phyloP scores from a whole-genome alignment of 805 yeast species.

The Citeromyces matritensis region DNA sequence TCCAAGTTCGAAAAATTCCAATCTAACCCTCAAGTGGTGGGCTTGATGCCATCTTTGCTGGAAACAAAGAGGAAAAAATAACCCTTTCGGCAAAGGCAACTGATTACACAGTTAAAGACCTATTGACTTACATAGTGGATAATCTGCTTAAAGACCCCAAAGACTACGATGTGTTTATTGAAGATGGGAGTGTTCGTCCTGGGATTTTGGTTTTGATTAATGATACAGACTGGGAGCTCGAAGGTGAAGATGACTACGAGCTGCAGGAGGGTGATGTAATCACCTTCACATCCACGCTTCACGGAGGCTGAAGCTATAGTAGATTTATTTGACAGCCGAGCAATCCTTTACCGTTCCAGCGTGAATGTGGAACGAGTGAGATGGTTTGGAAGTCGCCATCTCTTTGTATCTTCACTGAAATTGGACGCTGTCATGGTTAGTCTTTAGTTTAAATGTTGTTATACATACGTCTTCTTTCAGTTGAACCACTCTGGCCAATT shows the following conservation, averaged over 20 bases:
- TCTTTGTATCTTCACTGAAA: conserved; percentile 11
- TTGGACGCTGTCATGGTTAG: conserved; percentile 4
- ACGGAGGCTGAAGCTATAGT: conserved; percentile 54
- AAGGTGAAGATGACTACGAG: conserved; percentile 75
- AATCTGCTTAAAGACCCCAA: conserved; percentile 43
- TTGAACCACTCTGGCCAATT: conserved; percentile 27
- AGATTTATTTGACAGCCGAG: conserved; percentile 33
- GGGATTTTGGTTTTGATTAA: conserved; percentile 86
- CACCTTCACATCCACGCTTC: conserved; percentile 85
- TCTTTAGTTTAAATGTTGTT: not conserved
- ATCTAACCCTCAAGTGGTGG: conserved; percentile 43
- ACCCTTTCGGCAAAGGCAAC: conserved; percentile 21
- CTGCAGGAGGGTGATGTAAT: conserved; percentile 64
- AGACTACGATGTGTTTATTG: conserved; percentile 63
- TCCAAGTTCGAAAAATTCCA: not conserved
- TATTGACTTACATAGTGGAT: conserved; percentile 37
- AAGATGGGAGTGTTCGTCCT: conserved; percentile 73
- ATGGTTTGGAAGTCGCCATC: conserved; percentile 9
- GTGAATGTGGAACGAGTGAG: conserved; percentile 25
- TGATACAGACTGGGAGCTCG: conserved; percentile 95
- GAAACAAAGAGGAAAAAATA: conserved; percentile 37
- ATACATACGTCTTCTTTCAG: conserved; percentile 18
- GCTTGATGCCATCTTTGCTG: conserved; percentile 60
- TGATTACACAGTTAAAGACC: conserved; percentile 20
- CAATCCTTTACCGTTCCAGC: conserved; percentile 57